Evolutionary conservation across 208 protist species (phyloP).

Genomic region (Crithidia bombi): DNA sequence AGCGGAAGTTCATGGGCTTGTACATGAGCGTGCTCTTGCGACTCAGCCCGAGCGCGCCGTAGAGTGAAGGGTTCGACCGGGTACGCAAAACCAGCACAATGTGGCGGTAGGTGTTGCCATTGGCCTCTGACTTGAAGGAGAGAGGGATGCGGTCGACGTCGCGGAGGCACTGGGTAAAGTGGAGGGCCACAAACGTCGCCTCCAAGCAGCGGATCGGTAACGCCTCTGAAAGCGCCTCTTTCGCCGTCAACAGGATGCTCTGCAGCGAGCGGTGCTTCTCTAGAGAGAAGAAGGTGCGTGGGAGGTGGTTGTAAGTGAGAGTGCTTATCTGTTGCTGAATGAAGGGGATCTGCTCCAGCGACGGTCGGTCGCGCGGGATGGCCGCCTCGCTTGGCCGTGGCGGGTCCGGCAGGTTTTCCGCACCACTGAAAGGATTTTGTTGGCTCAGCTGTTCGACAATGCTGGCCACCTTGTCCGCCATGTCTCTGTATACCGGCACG

Average conservation of each 20-base stretch:
- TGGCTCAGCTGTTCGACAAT: slow-evolving; percentile 74
- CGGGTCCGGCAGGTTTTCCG: slow-evolving; percentile 57
- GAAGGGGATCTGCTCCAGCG: slow-evolving; percentile 57
- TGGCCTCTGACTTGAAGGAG: slow-evolving; percentile 85
- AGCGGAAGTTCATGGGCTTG: slow-evolving; percentile 70
- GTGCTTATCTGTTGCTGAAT: slow-evolving; percentile 77
- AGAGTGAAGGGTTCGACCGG: slow-evolving; percentile 30
- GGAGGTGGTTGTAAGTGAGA: slow-evolving; percentile 92
- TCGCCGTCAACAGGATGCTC: slow-evolving; percentile 82
- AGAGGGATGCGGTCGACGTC: slow-evolving; percentile 88
- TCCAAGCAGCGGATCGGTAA: slow-evolving; percentile 93
- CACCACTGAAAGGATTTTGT: slow-evolving; percentile 72
- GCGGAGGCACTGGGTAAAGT: slow-evolving; percentile 78
- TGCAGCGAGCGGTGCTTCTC: slow-evolving; percentile 88
- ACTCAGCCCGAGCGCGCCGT: slow-evolving; percentile 87
- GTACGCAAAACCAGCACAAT: slow-evolving; percentile 84
- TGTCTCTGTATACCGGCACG: too few relatives aligned
- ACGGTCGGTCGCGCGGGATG: slow-evolving; percentile 57
- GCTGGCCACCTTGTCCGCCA: slow-evolving; percentile 21
- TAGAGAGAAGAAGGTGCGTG: slow-evolving; percentile 90
- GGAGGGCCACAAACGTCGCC: slow-evolving; percentile 86
- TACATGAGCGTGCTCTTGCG: slow-evolving; percentile 90
- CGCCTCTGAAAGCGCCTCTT: slow-evolving; percentile 80
- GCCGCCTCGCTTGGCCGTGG: slow-evolving; percentile 66
- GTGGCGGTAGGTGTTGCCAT: slow-evolving; percentile 70